Base-by-base conservation (phyloP, 306 rosid species). In the Alnus rubra region DNA sequence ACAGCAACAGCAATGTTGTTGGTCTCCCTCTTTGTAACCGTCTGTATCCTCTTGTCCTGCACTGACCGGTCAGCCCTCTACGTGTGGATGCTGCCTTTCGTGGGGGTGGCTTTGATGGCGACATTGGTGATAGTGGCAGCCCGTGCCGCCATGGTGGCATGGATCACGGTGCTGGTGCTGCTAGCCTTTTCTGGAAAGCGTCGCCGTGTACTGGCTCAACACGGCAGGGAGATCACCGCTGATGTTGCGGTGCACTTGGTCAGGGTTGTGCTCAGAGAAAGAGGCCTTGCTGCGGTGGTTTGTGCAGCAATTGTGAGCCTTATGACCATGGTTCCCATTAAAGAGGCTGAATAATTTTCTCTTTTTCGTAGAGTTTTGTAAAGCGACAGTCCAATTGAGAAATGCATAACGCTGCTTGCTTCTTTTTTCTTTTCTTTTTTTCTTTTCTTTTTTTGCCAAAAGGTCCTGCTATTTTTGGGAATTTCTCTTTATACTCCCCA, bases 81-180 rank as follows among this genome's bases (percentile, higher is more conserved):
- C 74, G 6, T 35, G 59, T 14, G 55, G 50, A 9, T 69, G 62
- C 39, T 75, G 18, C 77, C 80, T 12, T 59, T 80, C 35, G 33
- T 54, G 33, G 81, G 82, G 18, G 44, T 79, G 33, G 1, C 59
- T 7, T 3, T 82, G 60, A 16, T 18, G 2, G 12, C 79, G 3
- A 69, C 55, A 28, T 33, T 75, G 63, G 75, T 76, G 53, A 68
- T 88, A 7, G 45, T 79, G 60, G 86, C 82, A 2, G 85, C 85
- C 47, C 74, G 96, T 7, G 92, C 87, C 79, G 81, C 90, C 68
- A 79, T 89, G 88, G 51, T 89, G 58, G 45, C 85, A n/a, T 90
- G 92, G 89, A 79, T 89, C 84, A 92, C 92, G 2, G 83, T 92
- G 14, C 60, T 92, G 79, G 97, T 90, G 82, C 84, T 92, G 54